phyloP scores from a whole-genome alignment of 2,329 filamentous ascomycete species.

The Neodidymelliopsis sp. region DNA sequence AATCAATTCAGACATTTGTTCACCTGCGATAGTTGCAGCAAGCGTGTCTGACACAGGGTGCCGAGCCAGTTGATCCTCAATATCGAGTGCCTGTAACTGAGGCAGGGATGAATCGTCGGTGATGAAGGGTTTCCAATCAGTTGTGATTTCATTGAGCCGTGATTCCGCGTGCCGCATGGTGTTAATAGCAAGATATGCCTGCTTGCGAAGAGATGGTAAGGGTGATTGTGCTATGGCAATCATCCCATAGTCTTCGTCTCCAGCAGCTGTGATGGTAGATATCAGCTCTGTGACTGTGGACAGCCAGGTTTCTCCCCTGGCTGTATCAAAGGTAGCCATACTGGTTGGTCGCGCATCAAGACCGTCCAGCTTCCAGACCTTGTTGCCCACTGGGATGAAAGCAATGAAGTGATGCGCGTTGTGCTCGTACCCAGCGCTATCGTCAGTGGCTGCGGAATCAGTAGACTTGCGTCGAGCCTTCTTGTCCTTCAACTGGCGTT shows the following conservation, averaged over 20 bases:
- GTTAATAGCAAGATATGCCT: slow-evolving; percentile 57
- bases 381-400: slow-evolving; percentile 77
- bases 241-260: slow-evolving; percentile 76
- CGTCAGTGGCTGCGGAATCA: slow-evolving; percentile 41
- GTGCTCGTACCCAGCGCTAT: slow-evolving; percentile 61
- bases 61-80: slow-evolving; percentile 22
- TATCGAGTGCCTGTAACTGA: slow-evolving; percentile 24
- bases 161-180: slow-evolving; percentile 51
- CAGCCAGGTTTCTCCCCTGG: slow-evolving; percentile 67
- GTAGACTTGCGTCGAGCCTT: slow-evolving; percentile 40
- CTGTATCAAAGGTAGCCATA: slow-evolving; percentile 55
- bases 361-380: slow-evolving; percentile 90
- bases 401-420: slow-evolving; percentile 86
- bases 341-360: slow-evolving; percentile 74
- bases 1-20: slow-evolving; percentile 31
- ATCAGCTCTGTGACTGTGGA: slow-evolving; percentile 70
- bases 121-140: slow-evolving; percentile 55
- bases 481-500: slow-evolving; percentile 38
- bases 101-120: slow-evolving; percentile 34
- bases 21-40: slow-evolving; percentile 27
- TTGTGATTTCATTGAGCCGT: slow-evolving; percentile 49
- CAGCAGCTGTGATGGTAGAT: slow-evolving; percentile 70
- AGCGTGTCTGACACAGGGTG: slow-evolving; percentile 23
- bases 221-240: slow-evolving; percentile 77
- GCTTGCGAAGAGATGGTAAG: slow-evolving; percentile 55